Base-by-base conservation (phyloP, 2,329 filamentous ascomycete species). In the Macrophomina tecta region DNA sequence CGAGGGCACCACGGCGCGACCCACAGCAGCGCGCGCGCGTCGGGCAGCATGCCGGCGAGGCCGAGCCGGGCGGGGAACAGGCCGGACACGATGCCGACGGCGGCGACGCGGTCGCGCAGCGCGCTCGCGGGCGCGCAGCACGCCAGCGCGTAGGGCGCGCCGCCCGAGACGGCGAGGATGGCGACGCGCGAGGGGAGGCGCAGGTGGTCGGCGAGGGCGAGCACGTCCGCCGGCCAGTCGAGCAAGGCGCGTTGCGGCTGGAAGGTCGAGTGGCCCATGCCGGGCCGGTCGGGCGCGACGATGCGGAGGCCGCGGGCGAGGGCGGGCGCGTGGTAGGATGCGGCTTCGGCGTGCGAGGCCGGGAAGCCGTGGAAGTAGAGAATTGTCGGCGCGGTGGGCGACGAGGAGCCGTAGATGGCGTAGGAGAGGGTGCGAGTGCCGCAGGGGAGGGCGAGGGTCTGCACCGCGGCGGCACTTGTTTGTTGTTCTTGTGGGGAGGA, bases 301-400 rank as follows among this genome's bases (percentile, higher is more conserved):
- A 71, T 55, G 60, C 69, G 69, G 51, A 67, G 52, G 48, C 67
- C 67, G 28, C 36, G 64, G 55, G 16, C 23, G 18, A 48, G 56
- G 56, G 55, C 48, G 23, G 63, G 66, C 0, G 75, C 67, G 66
- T 81, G 75, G 66, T 78, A 73, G 11, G 74, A 69, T 30, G 73
- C 75, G 23, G 71, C 77, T 72, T 84, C 81, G 18, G 81, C 73
- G 38, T 82, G 79, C 8, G 79, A 83, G 12, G 77, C 79, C 1
- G 69, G 68, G 52, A 71, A 56, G 48, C 69, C 69, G 58, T 71
- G 69, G 66, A 70, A 68, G 42, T 69, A 52, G 68, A 71, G 68
- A 58, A 71, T 65, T 5, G 68, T 68, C 23, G 69, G 69, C 42
- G 68, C 67, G 23, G 68, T 68, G 12, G 68, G 68, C 40, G n/a